These are phyloP conservation scores for Salix viminalis DNA, from an alignment of 345 rosid species.

Conservation along the genomic window DNA sequence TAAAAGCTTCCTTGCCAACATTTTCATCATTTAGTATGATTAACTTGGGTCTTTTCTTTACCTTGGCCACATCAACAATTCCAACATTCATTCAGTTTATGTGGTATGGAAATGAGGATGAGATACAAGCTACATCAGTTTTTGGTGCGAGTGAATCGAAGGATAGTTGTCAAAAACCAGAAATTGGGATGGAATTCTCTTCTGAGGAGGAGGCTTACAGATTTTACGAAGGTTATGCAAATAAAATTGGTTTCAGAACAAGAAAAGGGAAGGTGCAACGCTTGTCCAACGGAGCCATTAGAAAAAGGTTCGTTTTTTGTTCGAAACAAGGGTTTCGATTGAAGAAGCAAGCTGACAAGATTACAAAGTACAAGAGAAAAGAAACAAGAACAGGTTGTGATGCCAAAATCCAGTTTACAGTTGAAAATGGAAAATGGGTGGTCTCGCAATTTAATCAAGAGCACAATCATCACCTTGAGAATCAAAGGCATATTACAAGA, in stretches of 20 bases:
- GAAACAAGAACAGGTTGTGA: constrained; percentile 26
- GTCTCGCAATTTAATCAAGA: background rate
- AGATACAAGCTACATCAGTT: background rate
- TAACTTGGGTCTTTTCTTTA: too few relatives aligned
- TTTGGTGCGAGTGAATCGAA: background rate
- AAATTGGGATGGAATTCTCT: constrained; percentile 17
- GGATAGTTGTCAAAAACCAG: background rate
- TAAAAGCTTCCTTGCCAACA: too few relatives aligned
- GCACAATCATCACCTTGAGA: constrained; percentile 20
- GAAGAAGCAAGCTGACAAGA: constrained; percentile 3
- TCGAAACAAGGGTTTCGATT: constrained; percentile 18
- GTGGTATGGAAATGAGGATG: background rate
- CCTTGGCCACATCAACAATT: too few relatives aligned
- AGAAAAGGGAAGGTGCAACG: constrained; percentile 27
- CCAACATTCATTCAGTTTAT: too few relatives aligned
- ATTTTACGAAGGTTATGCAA: constrained; percentile 13
- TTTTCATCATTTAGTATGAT: too few relatives aligned
- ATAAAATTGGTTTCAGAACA: constrained; percentile 11
- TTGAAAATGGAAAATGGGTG: constrained; percentile 21
- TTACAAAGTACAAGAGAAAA: constrained; percentile 18
- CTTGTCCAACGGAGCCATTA: background rate
- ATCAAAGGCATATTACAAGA: background rate
- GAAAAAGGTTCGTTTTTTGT: constrained; percentile 12
- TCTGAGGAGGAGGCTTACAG: constrained; percentile 23
- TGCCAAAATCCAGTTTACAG: constrained; percentile 3